phyloP scores from a whole-genome alignment of 179 eudicot genomes.

The Carnegiea gigantea region DNA sequence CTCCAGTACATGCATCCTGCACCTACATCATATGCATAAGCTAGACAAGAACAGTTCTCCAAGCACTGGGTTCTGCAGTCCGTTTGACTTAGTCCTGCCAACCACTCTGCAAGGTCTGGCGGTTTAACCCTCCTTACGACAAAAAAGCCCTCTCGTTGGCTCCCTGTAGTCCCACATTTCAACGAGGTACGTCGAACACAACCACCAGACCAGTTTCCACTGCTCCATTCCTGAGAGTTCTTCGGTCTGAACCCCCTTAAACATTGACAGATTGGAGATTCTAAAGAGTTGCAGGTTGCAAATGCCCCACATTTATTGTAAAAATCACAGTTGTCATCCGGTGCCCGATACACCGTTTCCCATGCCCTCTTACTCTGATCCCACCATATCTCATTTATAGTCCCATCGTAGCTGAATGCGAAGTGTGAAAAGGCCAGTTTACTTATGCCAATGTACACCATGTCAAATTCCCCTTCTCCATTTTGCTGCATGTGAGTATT shows the following conservation, averaged over 20 bases:
- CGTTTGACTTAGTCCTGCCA: conserved; percentile 23
- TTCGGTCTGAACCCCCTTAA: conserved; percentile 37
- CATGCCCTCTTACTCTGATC: conserved; percentile 22
- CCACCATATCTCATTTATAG: conserved; percentile 28
- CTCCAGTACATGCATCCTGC: conserved; percentile 40
- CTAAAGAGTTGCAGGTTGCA: conserved; percentile 28
- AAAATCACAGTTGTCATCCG: conserved; percentile 22
- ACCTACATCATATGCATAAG: conserved; percentile 38
- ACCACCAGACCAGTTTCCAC: conserved; percentile 45
- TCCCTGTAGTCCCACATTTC: conserved; percentile 26
- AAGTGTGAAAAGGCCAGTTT: conserved; percentile 32
- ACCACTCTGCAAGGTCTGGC: conserved; percentile 33
- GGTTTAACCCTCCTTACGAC: conserved; percentile 29
- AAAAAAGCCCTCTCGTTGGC: conserved; percentile 31
- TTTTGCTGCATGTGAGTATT: conserved; percentile 27
- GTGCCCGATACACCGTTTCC: conserved; percentile 23
- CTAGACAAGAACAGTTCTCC: conserved; percentile 32
- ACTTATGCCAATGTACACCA: conserved; percentile 29
- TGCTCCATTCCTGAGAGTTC: conserved; percentile 30
- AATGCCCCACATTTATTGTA: conserved; percentile 32
- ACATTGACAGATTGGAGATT: conserved; percentile 34
- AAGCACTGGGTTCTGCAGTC: conserved; percentile 30
- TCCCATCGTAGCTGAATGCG: conserved; percentile 31
- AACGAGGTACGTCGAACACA: conserved; percentile 35
- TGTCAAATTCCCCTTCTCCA: conserved; percentile 8